Evolutionary conservation across 257 asterid genomes (phyloP).

Genomic region (Nicotiana otophora): DNA sequence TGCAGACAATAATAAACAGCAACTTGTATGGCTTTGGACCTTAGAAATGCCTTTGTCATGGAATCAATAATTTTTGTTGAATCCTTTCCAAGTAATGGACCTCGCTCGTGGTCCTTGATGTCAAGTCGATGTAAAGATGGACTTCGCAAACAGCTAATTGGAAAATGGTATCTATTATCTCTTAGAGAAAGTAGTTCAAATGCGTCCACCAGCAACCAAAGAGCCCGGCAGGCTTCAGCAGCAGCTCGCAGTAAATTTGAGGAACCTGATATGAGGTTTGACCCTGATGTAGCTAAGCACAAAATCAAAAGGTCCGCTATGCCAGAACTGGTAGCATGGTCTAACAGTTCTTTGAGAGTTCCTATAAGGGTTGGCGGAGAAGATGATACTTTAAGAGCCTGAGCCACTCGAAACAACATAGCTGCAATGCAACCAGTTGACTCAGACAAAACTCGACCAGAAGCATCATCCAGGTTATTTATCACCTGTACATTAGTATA

Average conservation of each 20-base stretch:
- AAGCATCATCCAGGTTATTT: slow-evolving; percentile 51
- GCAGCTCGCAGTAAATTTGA: slow-evolving; percentile 84
- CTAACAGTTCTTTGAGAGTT: slow-evolving; percentile 53
- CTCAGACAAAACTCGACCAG: slow-evolving; percentile 75
- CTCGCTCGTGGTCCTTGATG: slow-evolving; percentile 43
- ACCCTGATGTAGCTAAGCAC: slow-evolving; percentile 86
- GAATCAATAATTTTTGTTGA: slow-evolving; percentile 49
- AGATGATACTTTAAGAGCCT: slow-evolving; percentile 57
- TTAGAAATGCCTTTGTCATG: slow-evolving; percentile 70
- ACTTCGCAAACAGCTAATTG: slow-evolving; percentile 51
- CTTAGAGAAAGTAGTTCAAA: slow-evolving; percentile 54
- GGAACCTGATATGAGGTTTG: slow-evolving; percentile 82
- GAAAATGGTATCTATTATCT: slow-evolving; percentile 44
- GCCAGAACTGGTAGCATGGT: slow-evolving; percentile 66
- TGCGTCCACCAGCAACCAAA: slow-evolving; percentile 77
- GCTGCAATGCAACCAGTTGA: slow-evolving; percentile 78
- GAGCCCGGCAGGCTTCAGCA: slow-evolving; percentile 85
- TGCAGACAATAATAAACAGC: slow-evolving; percentile 82
- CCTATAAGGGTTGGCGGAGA: slow-evolving; percentile 38
- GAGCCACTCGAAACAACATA: slow-evolving; percentile 65
- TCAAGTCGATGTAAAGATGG: slow-evolving; percentile 50
- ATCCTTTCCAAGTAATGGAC: slow-evolving; percentile 33
- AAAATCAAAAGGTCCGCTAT: slow-evolving; percentile 52
- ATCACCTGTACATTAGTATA: slow-evolving; percentile 49
- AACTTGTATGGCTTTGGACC: slow-evolving; percentile 83